Evolutionary conservation across 768 basidiomycete genomes (phyloP).

Genomic region (Dacryopinax primogenitus): DNA sequence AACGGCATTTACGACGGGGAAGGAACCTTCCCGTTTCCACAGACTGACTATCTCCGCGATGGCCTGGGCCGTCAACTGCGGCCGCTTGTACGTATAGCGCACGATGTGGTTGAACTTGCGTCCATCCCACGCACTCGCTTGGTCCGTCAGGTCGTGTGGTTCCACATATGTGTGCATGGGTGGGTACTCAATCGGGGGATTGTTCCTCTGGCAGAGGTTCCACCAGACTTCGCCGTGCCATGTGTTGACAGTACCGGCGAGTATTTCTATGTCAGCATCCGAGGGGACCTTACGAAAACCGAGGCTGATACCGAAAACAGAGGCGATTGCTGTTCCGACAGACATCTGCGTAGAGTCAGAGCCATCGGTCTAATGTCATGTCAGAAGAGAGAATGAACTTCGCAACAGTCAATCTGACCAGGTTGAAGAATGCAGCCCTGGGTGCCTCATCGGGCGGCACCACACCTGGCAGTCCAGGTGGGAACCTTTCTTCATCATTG

Average conservation of each 20-base stretch:
- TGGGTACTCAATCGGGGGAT: slow-evolving; percentile 57
- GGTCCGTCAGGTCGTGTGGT: slow-evolving; percentile 55
- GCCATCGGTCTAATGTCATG: slow-evolving; percentile 48
- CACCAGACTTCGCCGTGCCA: slow-evolving; percentile 73
- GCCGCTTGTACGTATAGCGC: slow-evolving; percentile 52
- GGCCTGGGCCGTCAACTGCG: slow-evolving; percentile 47
- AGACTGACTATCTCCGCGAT: slow-evolving; percentile 62
- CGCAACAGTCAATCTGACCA: slow-evolving; percentile 37
- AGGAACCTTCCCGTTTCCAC: slow-evolving; percentile 59
- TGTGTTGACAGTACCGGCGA: slow-evolving; percentile 54
- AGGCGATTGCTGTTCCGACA: slow-evolving; percentile 51
- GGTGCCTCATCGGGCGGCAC: slow-evolving; percentile 43
- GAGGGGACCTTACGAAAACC: slow-evolving; percentile 53
- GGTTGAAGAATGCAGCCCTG: slow-evolving; percentile 67
- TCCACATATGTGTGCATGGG: slow-evolving; percentile 72
- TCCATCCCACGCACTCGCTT: slow-evolving; percentile 53
- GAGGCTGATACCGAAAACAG: slow-evolving; percentile 64
- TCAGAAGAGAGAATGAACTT: slow-evolving; percentile 8
- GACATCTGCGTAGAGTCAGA: slow-evolving; percentile 56
- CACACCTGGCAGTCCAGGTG: slow-evolving; percentile 47
- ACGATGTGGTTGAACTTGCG: slow-evolving; percentile 59
- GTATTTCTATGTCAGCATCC: neutral
- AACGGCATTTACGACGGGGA: slow-evolving; percentile 25
- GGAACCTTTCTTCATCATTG: slow-evolving; percentile 57
- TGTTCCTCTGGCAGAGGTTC: slow-evolving; percentile 58